A percentile compares a stretch with the other conserved stretches of the same genome.
Conservation (phyloP, 768 basidiomycete genomes). For the Amyloporia xantha region DNA sequence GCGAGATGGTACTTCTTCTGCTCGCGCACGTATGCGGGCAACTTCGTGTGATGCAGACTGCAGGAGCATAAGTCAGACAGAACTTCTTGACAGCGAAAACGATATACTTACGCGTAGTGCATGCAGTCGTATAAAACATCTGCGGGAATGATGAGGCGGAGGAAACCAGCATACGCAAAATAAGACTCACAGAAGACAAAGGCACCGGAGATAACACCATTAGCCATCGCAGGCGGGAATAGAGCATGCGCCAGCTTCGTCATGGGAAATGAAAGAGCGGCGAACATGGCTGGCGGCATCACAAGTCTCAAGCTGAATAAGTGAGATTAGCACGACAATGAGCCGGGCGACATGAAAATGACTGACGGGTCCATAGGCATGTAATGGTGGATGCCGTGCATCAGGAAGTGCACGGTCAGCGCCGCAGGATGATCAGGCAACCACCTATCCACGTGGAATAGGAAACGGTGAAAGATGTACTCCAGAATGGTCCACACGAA, state of each 20-base stretch:
- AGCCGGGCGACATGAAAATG: background rate
- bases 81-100: background rate
- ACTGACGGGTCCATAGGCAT: conserved; percentile 87
- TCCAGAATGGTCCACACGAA: conserved; percentile 93
- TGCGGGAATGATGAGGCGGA: conserved; percentile 23
- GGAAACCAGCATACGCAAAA: background rate
- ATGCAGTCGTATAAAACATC: conserved; percentile 83
- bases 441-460: conserved; percentile 89
- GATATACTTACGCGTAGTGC: conserved; percentile 74
- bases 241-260: conserved; percentile 75
- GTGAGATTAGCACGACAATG: conserved; percentile 4
- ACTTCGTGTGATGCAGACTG: conserved; percentile 78
- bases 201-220: conserved; percentile 83
- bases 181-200: conserved; percentile 60
- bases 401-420: conserved; percentile 82
- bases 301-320: conserved; percentile 81
- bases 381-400: conserved; percentile 97
- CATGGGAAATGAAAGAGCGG: conserved; percentile 73
- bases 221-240: conserved; percentile 81
- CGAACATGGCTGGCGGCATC: conserved; percentile 91
- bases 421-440: conserved; percentile 80
- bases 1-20: conserved; percentile 98
- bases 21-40: conserved; percentile 80
- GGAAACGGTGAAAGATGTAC: conserved; percentile 89
- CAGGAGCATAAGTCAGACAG: conserved; percentile 11